Base-by-base conservation (phyloP, 306 rosid genomes). In the Benincasa hispida region DNA sequence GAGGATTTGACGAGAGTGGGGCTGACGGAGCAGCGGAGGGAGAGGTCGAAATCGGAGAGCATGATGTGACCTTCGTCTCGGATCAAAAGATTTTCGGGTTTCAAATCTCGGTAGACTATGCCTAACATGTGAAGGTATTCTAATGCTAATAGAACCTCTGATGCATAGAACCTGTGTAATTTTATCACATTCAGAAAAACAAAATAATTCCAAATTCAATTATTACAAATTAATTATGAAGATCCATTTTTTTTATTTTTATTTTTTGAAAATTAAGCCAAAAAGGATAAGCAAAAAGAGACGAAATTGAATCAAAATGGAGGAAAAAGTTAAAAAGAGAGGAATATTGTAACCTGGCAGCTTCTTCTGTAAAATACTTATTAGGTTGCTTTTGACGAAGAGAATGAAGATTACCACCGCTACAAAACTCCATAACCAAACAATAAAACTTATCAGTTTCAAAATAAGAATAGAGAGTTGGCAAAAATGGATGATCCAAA, bases 101-200 rank as follows among this genome's bases (percentile, higher is more conserved):
- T 75, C 65, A 75, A 74, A 53, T 74, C 77, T 54, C 77, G 53
- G 5, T 87, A 87, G 63, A 87, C 86, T 35, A 87, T 80, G 67
- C 90, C 90, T 25, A 87, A 87, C 90, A 87, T 87, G 82, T 87
- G 90, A 48, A 87, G 88, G 55, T 87, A 87, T 68, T 87, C 90
- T 13, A 87, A 78, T 34, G 90, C 90, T 74, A 87, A 76, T 5
- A 87, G 77, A 12, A 87, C 90, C 82, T 87, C 90, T 8, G 90
- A 85, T 14, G 88, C 90, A 82, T 84, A 87, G 74, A 87, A 87
- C 37, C 90, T 53, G 57, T 6, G 3, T 15, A 5, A 2, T 12
- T 12, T 2, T 4, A 51, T 17, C 57, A 51, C 10, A 51, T 51
- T 50, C 2, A 50, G 17, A 50, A 47, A 39, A 9, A 39, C 1